Conservation (phyloP, 805 yeast genomes). For the Sugiyamaella lignohabitans region DNA sequence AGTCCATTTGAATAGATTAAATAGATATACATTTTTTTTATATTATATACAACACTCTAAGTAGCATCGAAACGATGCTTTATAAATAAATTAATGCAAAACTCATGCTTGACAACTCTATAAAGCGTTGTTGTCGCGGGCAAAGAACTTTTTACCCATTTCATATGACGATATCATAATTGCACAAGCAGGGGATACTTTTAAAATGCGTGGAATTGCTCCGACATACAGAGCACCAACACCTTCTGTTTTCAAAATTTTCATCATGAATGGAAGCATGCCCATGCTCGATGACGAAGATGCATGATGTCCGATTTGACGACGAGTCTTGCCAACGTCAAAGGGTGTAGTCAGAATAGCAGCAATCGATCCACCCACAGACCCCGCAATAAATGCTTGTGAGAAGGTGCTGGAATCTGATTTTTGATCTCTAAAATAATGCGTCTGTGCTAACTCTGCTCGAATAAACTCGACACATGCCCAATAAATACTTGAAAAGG, state of each 20-base stretch:
- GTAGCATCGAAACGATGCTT: not conserved
- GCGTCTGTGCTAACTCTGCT: slow-evolving; percentile 21
- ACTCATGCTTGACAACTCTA: no score
- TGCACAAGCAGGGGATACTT: slow-evolving; percentile 96
- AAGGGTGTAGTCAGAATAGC: slow-evolving; percentile 89
- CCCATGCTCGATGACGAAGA: slow-evolving; percentile 28
- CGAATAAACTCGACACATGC: slow-evolving; percentile 63
- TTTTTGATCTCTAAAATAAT: slow-evolving; percentile 15
- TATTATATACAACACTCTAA: not conserved
- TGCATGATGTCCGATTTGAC: slow-evolving; percentile 54
- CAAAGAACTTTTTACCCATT: slow-evolving; percentile 61
- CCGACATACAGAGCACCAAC: slow-evolving; percentile 82
- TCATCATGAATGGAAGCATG: slow-evolving; percentile 62
- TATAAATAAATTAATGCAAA: slow-evolving; percentile 3
- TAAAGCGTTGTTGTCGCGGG: slow-evolving; percentile 15
- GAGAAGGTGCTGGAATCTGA: slow-evolving; percentile 25
- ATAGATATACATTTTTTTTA: no score
- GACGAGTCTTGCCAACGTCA: slow-evolving; percentile 93
- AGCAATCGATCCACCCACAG: slow-evolving; percentile 75
- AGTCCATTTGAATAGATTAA: no score
- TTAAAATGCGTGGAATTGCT: slow-evolving; percentile 73
- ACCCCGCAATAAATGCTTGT: slow-evolving; percentile 65
- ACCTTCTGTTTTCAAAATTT: slow-evolving; percentile 70
- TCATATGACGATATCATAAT: slow-evolving; percentile 97
- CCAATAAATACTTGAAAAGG: slow-evolving; percentile 96